A percentile compares a stretch with the other conserved stretches of the same genome.
Conservation (phyloP, 495 filamentous ascomycete species). For the Penicillium coprophilum region DNA sequence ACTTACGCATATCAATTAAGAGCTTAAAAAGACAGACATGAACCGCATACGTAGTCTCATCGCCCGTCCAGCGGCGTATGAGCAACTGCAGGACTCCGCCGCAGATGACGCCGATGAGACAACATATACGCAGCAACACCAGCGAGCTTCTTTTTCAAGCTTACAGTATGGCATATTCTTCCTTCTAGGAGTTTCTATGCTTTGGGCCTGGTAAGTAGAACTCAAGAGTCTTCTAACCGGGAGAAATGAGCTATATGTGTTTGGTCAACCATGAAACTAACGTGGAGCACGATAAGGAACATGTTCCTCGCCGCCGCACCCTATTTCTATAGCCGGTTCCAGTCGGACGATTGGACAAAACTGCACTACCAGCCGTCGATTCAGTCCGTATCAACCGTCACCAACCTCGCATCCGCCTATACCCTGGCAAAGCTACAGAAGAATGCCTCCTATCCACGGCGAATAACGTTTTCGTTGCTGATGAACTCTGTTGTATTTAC, state of each 20-base stretch:
- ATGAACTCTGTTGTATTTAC: conserved; percentile 72
- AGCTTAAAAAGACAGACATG: conserved; percentile 24
- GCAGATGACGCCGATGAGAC: conserved; percentile 34
- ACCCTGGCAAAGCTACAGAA: conserved; percentile 76
- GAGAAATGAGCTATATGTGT: conserved; percentile 7
- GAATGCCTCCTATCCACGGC: conserved; percentile 77
- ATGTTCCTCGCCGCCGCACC: conserved; percentile 96
- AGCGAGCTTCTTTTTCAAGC: conserved; percentile 60
- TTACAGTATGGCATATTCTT: conserved; percentile 82
- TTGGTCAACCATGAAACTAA: conserved; percentile 6
- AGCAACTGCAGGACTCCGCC: conserved; percentile 50
- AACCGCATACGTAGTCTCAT: conserved; percentile 51
- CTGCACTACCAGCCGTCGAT: conserved; percentile 85
- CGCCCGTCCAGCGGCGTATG: conserved; percentile 53
- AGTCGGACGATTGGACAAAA: conserved; percentile 64
- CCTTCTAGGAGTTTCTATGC: conserved; percentile 87
- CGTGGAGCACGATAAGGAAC: conserved; percentile 60
- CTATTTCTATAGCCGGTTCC: conserved; percentile 87
- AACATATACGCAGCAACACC: conserved; percentile 12
- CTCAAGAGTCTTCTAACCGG: background rate
- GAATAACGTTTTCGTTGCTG: conserved; percentile 70
- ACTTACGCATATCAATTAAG: background rate
- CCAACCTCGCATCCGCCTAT: conserved; percentile 71
- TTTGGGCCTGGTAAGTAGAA: conserved; percentile 85
- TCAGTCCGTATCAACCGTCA: conserved; percentile 74